Base-by-base conservation (phyloP, 2,329 filamentous ascomycete genomes). In the Graphilbum fragrans region DNA sequence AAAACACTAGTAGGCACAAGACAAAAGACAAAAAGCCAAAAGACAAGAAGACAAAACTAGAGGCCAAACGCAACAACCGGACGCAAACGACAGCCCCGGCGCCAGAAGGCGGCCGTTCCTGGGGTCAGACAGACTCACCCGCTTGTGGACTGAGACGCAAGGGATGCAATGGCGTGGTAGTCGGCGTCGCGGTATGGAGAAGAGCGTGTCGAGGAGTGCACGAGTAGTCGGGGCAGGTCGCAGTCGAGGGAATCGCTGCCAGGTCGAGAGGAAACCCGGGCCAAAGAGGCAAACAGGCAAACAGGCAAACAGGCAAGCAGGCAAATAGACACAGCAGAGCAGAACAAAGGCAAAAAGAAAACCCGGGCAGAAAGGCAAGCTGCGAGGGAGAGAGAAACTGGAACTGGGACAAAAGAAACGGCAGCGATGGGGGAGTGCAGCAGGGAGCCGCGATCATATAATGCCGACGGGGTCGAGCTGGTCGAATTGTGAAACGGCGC, bases 401-500 rank as follows among this genome's bases (percentile, higher is more conserved):
- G 8, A 10, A 14, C 36, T 42, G 35, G 20, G 17, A 20, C 14
- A 18, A 16, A 17, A 27, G 29, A 23, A 25, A 19, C 14, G 23
- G 23, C 22, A 34, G 38, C 11, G 14, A 25, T 23, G 29, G 32
- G 23, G 38, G 37, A 31, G 38, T 41, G 33, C 37, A 44, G 39
- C 35, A 42, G 40, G 35, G 43, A 35, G 40, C 33, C 33, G 43
- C 35, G 43, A 45, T 45, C 41, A 41, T 36, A 39, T 45, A 44
- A 39, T 47, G 43, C 45, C 43, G 45, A 35, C 22, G 34, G 46
- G 42, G 41, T 32, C 38, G 41, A 38, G 42, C 21, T 46, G 37
- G 42, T 41, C 35, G 35, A 46, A 45, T 31, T 45, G 39, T 49
- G 47, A 49, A 49, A 49, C 47, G 43, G 37, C 39, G 37, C 34